Evolutionary conservation across 1,139 yeast species (phyloP).

Genomic region (Blastobotrys elegans): DNA sequence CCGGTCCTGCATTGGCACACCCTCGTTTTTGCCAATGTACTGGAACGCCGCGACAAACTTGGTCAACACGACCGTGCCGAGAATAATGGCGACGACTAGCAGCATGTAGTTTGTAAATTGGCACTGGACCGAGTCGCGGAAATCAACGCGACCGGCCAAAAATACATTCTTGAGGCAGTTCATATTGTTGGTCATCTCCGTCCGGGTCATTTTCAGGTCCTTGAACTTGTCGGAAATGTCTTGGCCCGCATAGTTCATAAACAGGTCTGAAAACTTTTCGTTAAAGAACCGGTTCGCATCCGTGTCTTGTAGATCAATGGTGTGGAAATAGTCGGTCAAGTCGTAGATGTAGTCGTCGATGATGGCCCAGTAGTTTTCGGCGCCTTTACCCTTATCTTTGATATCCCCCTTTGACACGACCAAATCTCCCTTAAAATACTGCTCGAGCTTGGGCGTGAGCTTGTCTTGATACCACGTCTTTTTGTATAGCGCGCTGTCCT

Average conservation of each 20-base stretch:
- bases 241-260: conserved; percentile 28
- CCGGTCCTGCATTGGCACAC: conserved; percentile 33
- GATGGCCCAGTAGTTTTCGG: conserved; percentile 28
- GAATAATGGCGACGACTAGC: conserved; percentile 33
- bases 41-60: conserved; percentile 37
- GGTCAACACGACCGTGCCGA: conserved; percentile 30
- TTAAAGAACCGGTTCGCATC: conserved; percentile 32
- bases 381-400: conserved; percentile 18
- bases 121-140: conserved; percentile 32
- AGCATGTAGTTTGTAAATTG: conserved; percentile 36
- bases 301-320: conserved; percentile 23
- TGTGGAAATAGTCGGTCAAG: conserved; percentile 33
- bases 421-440: conserved; percentile 33
- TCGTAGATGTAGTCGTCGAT: conserved; percentile 34
- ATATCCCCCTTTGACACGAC: conserved; percentile 30
- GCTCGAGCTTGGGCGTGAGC: conserved; percentile 31
- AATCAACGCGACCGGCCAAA: conserved; percentile 34
- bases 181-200: conserved; percentile 20
- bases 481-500: conserved; percentile 29
- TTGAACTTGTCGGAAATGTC: conserved; percentile 28
- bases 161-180: conserved; percentile 33
- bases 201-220: conserved; percentile 19
- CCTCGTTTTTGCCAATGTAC: conserved; percentile 27
- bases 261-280: conserved; percentile 24
- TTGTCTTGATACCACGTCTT: conserved; percentile 32